phyloP scores from a whole-genome alignment of 177 flowering plant species.

The Vitis hybrid region DNA sequence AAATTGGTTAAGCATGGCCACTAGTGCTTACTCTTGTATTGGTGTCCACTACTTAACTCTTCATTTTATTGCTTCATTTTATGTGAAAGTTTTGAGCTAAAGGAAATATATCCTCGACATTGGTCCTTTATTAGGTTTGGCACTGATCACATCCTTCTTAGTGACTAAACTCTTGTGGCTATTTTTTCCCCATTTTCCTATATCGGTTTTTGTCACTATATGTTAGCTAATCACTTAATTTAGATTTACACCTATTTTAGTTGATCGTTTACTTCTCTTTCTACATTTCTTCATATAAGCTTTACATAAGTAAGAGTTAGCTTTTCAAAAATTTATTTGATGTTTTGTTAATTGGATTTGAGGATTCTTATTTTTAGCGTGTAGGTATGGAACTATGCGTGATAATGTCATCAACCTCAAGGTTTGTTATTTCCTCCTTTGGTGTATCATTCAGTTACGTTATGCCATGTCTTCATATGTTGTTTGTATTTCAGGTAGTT shows the following conservation, averaged over 20 bases:
- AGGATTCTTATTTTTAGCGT: constrained; percentile 43
- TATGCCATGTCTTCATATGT: constrained; percentile 2
- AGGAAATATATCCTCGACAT: too few relatives aligned
- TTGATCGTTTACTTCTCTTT: constrained; percentile 2
- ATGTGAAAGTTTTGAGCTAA: too few relatives aligned
- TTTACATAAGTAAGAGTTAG: background rate
- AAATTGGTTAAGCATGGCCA: too few relatives aligned
- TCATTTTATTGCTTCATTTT: too few relatives aligned
- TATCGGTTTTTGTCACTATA: too few relatives aligned
- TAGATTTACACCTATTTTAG: background rate
- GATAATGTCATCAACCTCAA: constrained; percentile 94
- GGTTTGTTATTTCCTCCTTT: constrained; percentile 42
- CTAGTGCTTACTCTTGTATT: too few relatives aligned
- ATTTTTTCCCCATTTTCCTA: too few relatives aligned
- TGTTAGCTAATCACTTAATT: too few relatives aligned
- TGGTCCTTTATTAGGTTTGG: too few relatives aligned
- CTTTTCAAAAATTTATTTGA: background rate
- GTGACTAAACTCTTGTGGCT: too few relatives aligned
- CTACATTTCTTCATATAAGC: background rate
- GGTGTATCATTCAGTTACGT: background rate
- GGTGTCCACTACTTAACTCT: too few relatives aligned
- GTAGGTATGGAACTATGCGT: constrained; percentile 99
- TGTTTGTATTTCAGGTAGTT: constrained; percentile 54
- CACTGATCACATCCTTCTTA: too few relatives aligned
- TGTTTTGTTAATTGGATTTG: constrained; percentile 22